A percentile compares a stretch with the other conserved stretches of the same genome.
Evolutionary conservation across 805 yeast genomes (phyloP).

Genomic region (Alloascoidea hylecoeti): DNA sequence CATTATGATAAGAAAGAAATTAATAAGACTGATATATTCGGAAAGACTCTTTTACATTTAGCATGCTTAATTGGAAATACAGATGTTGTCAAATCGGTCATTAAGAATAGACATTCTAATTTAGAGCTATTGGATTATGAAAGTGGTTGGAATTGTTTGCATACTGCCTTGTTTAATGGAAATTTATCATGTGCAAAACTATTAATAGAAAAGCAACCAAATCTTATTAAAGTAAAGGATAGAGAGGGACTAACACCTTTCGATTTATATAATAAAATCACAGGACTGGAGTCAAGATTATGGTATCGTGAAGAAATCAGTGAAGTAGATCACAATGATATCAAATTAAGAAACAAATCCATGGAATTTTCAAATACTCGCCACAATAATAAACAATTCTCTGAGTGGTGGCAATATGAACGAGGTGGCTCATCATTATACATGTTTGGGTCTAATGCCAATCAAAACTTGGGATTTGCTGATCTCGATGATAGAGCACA

Average conservation of each 20-base stretch:
- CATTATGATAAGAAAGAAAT: slow-evolving; percentile 1
- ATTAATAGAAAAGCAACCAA: slow-evolving; percentile 19
- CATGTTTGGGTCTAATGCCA: slow-evolving; percentile 49
- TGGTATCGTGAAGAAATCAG: slow-evolving; percentile 2
- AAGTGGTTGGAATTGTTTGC: slow-evolving; percentile 73
- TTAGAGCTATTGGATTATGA: slow-evolving; percentile 44
- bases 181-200: slow-evolving; percentile 38
- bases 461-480: slow-evolving; percentile 53
- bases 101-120: slow-evolving; percentile 34
- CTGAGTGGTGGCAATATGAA: slow-evolving; percentile 24
- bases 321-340: slow-evolving; percentile 7
- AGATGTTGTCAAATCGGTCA: slow-evolving; percentile 28
- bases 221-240: slow-evolving; percentile 44
- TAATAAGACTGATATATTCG: slow-evolving; percentile 8
- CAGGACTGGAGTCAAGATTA: slow-evolving; percentile 4
- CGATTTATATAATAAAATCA: slow-evolving; percentile 32
- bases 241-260: slow-evolving; percentile 60
- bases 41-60: slow-evolving; percentile 37
- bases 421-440: slow-evolving; percentile 46
- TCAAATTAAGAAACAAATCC: slow-evolving; percentile 10
- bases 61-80: slow-evolving; percentile 34
- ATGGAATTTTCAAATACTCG: neutral
- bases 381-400: slow-evolving; percentile 4
- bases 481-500: slow-evolving; percentile 40
- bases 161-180: slow-evolving; percentile 48